Percentiles rank a stretch among this genome's conserved stretches.
Conservation (phyloP, 2,329 filamentous ascomycete species). For the Xylariaceae sp. region DNA sequence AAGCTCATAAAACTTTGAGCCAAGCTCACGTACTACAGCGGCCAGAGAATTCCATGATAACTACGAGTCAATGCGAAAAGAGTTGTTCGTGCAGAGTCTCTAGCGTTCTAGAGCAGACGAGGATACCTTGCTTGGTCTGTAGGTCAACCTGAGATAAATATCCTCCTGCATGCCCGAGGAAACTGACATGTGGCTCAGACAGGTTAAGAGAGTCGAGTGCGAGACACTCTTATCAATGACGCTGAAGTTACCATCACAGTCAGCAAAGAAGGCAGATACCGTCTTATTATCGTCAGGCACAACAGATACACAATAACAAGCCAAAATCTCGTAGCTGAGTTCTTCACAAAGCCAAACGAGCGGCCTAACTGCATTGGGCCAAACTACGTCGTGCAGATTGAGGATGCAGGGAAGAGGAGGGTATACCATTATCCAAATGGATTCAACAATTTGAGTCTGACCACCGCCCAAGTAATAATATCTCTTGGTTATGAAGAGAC, state of each 20-base stretch:
- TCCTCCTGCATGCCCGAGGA: background rate
- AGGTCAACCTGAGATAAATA: background rate
- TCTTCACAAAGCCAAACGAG: conserved; percentile 10
- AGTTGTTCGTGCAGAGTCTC: conserved; percentile 16
- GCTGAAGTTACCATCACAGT: conserved; percentile 21
- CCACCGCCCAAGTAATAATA: conserved; percentile 11
- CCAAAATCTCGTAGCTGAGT: conserved; percentile 16
- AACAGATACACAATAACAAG: conserved; percentile 23
- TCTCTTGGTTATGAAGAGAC: background rate
- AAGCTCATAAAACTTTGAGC: too few relatives aligned
- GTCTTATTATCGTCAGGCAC: conserved; percentile 22
- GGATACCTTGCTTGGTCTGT: conserved; percentile 12
- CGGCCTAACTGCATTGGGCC: conserved; percentile 11
- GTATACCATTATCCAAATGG: conserved; percentile 15
- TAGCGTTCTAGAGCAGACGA: conserved; percentile 14
- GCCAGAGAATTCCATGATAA: conserved; percentile 13
- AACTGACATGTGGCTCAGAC: conserved; percentile 15
- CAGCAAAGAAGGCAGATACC: conserved; percentile 11
- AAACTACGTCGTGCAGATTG: conserved; percentile 17
- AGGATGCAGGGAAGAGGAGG: conserved; percentile 10
- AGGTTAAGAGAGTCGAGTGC: conserved; percentile 19
- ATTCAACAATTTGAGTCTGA: conserved; percentile 13
- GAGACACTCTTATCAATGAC: conserved; percentile 21
- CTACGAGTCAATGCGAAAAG: conserved; percentile 17
- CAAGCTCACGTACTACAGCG: conserved; percentile 6